Base-by-base conservation (phyloP, 768 basidiomycete genomes). In the Rhodotorula kratochvilovae region DNA sequence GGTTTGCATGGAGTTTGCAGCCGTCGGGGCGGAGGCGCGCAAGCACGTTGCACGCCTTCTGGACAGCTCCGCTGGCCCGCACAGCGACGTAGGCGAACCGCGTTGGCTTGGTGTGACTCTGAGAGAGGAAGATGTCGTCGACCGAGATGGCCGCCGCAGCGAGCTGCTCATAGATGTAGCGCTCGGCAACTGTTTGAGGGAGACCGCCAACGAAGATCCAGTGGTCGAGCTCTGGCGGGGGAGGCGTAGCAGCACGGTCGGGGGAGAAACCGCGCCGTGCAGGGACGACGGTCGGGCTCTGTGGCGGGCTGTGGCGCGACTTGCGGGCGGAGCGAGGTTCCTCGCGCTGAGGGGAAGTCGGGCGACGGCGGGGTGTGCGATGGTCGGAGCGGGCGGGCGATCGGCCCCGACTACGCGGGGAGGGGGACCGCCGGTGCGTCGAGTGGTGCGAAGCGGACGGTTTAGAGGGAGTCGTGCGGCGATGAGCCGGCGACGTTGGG, bases 1-100 rank as follows among this genome's bases (percentile, higher is more conserved):
- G 35, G 27, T 17, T 23, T 1, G 61, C 27, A 11, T 2, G 23
- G 16, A 62, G 36, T 2, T 5, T 1, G 12, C 36, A 19, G 2
- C 35, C 35, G 33, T 36, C 31, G 35, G 36, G 4, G 2, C 2
- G 5, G 13, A 50, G 35, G 23, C 8, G 11, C 12, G 35, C 2
- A 10, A 61, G 33, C 0, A 11, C 4, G 19, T 2, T 0, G 11
- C 51, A 11, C 10, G 61, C 48, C 3, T 6, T 7, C 3, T 29
- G 13, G 0, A 39, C 3, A 5, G n/a, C 46, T 2, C 1, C 7
- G 5, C 3, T 10, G 10, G 23, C 2, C 50, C 8, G 33, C 1
- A 61, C 23, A 2, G 45, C 61, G 25, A 61, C 33, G 46, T 35
- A 61, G 4, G 61, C 61, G 61, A 39, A 39, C n/a, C 61, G 50